Base-by-base conservation (phyloP, 2,329 filamentous ascomycete species). In the Alternaria burnsii region DNA sequence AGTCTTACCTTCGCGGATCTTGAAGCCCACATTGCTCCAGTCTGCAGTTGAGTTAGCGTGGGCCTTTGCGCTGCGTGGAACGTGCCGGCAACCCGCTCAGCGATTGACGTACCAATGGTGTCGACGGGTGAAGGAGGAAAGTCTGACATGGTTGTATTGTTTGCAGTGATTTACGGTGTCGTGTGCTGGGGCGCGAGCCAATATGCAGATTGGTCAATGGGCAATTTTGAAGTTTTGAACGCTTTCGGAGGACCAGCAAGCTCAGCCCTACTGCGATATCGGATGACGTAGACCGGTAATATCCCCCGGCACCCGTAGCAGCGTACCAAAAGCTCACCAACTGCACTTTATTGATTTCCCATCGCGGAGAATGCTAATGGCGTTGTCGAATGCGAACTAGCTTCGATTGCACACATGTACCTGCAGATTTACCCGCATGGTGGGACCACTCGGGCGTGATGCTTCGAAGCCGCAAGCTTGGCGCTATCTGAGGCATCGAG, bases 11-110 rank as follows among this genome's bases (percentile, higher is more conserved):
- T 97, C 93, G 69, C 93, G 91, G 70, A 97, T 90, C 75, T 89
- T 89, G 86, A 98, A 98, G 76, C 94, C 94, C 67, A 98, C 88
- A 74, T 97, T 91, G 78, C 86, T 88, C 94, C 94, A 98, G 85
- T 98, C 93, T 88, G 65, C 22, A 12, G 52, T 38, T 43, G 36
- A 55, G 57, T 71, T 43, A 69, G 65, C 59, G 18, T 38, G 14
- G 24, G 14, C 42, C 18, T 52, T 46, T 44, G 28, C 28, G 38
- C 28, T 14, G 26, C 20, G 36, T 38, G 24, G 18, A 18, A 51
- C 55, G 46, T 43, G 41, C 24, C 38, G 32, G 20, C 11, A 20
- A n/a, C 34, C 18, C 8, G 32, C 18, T n/a, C 18, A 34, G 48
- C 41, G 51, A 56, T 58, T 52, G 38, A 73, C 79, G 46, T 79